These are phyloP conservation scores for Flaveria robusta DNA, from an alignment of 129 eudicot species.

Conservation along the genomic window DNA sequence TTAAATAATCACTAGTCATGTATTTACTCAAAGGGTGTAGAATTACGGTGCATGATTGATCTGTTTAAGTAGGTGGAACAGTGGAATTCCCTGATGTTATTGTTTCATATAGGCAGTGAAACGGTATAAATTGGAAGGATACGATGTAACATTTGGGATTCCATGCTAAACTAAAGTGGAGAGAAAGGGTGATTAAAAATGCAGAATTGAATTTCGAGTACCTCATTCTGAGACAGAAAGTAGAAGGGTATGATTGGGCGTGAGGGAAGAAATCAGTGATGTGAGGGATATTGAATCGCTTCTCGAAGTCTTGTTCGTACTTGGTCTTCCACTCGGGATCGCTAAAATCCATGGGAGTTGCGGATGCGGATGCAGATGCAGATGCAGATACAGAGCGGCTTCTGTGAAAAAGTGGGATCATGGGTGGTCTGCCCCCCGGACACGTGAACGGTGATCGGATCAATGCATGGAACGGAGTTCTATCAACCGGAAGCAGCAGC, in stretches of 20 bases:
- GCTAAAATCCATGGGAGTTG: constrained; percentile 44
- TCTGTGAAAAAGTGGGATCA: constrained; percentile 21
- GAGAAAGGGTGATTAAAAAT: too few species aligned
- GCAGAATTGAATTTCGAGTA: constrained; percentile 9
- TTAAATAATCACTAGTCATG: too few species aligned
- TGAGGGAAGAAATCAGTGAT: constrained; percentile 58
- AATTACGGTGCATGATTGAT: constrained; percentile 1
- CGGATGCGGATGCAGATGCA: background rate
- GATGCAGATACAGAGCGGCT: constrained; percentile 18
- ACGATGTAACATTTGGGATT: background rate
- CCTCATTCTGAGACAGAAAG: constrained; percentile 93
- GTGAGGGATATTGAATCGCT: constrained; percentile 73
- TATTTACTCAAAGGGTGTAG: too few species aligned
- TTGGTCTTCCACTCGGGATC: constrained; percentile 85
- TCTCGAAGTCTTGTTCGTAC: constrained; percentile 63
- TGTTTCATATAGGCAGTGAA: too few species aligned
- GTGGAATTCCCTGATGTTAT: too few species aligned
- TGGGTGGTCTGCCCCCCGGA: constrained; percentile 8
- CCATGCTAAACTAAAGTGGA: background rate
- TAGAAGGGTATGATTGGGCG: constrained; percentile 70
- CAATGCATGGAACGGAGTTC: constrained; percentile 19
- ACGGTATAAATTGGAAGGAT: too few species aligned
- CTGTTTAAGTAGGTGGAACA: constrained; percentile 9
- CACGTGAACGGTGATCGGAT: constrained; percentile 17
- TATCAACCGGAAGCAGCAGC: constrained; percentile 40